These are phyloP conservation scores for Sugiyamaella neomexicana DNA, from an alignment of 1,139 yeast genomes.

Conservation along the genomic window DNA sequence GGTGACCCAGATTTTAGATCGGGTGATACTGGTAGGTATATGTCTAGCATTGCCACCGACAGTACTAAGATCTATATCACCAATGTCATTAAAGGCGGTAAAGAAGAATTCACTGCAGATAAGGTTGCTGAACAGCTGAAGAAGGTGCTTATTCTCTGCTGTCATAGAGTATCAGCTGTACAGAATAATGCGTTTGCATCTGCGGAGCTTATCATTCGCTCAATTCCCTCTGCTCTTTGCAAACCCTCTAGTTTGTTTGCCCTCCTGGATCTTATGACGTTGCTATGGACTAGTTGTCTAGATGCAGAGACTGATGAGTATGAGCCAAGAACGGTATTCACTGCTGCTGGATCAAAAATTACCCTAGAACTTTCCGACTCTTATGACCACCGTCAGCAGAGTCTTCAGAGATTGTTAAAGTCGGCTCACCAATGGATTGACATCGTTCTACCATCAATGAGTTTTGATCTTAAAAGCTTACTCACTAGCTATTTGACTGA, in stretches of 20 bases:
- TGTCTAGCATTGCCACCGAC: slow-evolving; percentile 64
- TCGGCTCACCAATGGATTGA: slow-evolving; percentile 69
- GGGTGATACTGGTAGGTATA: slow-evolving; percentile 70
- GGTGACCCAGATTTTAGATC: slow-evolving; percentile 80
- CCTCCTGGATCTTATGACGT: slow-evolving; percentile 72
- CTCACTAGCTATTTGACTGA: slow-evolving; percentile 71
- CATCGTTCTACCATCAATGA: slow-evolving; percentile 54
- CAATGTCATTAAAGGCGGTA: slow-evolving; percentile 50
- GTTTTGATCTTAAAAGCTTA: slow-evolving; percentile 73
- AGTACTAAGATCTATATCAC: slow-evolving; percentile 59
- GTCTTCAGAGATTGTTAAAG: slow-evolving; percentile 60
- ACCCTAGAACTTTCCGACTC: slow-evolving; percentile 74
- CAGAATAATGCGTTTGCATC: slow-evolving; percentile 82
- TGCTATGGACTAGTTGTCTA: slow-evolving; percentile 73
- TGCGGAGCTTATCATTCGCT: slow-evolving; percentile 65
- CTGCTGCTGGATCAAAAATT: slow-evolving; percentile 56
- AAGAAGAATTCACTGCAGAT: slow-evolving; percentile 48
- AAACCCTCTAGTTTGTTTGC: slow-evolving; percentile 72
- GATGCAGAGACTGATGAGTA: slow-evolving; percentile 89
- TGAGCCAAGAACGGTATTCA: slow-evolving; percentile 73
- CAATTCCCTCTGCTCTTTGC: slow-evolving; percentile 81
- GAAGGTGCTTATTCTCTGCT: slow-evolving; percentile 64
- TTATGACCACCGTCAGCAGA: slow-evolving; percentile 68
- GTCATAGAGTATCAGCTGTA: slow-evolving; percentile 72
- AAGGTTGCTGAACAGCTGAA: slow-evolving; percentile 71